These are phyloP conservation scores for Serendipita sp. DNA, from an alignment of 768 basidiomycete genomes.

Conservation along the genomic window DNA sequence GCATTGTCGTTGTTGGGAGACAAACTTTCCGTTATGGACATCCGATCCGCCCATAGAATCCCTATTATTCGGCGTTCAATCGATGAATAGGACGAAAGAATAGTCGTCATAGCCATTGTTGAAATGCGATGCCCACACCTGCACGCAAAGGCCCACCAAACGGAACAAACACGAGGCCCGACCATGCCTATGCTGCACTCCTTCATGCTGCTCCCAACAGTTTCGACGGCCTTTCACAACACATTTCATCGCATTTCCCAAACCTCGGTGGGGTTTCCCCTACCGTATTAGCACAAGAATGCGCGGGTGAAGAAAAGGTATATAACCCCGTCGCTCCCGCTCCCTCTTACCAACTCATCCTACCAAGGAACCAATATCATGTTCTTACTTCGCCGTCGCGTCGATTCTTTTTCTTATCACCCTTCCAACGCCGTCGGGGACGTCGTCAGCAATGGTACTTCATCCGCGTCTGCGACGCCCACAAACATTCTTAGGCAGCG, in stretches of 20 bases:
- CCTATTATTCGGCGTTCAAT: not conserved
- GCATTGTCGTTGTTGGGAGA: not conserved
- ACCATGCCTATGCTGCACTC: not conserved
- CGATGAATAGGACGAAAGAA: not conserved
- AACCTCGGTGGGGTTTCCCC: not conserved
- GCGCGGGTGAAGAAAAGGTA: not conserved
- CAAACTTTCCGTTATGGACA: not conserved
- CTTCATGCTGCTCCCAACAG: not conserved
- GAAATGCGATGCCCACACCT: not conserved
- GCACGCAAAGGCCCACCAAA: not conserved
- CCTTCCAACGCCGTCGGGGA: not conserved
- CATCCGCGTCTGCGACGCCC: not conserved
- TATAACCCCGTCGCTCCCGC: not conserved
- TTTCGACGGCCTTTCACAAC: not conserved
- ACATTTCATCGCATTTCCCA: not conserved
- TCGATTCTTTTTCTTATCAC: not conserved
- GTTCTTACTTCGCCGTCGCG: not conserved
- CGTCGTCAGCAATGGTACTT: not conserved
- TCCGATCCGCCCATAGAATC: not conserved
- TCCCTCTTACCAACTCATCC: not conserved
- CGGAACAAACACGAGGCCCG: conserved; percentile 3
- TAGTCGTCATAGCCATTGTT: not conserved
- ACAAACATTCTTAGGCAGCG: not conserved
- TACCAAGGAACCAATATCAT: not conserved
- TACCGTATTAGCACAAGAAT: not conserved